Evolutionary conservation across 768 basidiomycete genomes (phyloP).

Genomic region (Kwoniella sp.): DNA sequence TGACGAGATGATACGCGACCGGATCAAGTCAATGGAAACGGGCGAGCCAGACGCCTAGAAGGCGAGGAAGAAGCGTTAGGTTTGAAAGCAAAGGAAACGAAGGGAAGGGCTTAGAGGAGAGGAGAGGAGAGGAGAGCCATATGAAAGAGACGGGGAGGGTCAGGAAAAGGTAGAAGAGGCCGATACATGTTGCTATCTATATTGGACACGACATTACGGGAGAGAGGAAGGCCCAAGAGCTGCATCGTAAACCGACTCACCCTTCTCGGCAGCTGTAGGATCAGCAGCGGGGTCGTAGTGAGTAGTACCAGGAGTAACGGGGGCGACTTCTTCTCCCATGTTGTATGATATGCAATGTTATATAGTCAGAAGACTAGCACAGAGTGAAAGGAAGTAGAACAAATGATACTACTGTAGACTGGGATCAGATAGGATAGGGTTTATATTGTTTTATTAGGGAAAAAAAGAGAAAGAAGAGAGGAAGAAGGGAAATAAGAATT

Average conservation of each 20-base stretch:
- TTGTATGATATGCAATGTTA: not conserved
- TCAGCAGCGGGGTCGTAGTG: slow-evolving; percentile 7
- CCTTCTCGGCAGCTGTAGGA: slow-evolving; percentile 13
- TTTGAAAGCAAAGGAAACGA: too few relatives aligned
- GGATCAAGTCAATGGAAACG: too few relatives aligned
- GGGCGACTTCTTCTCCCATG: not conserved
- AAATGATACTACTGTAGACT: not conserved
- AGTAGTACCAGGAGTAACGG: slow-evolving; percentile 1
- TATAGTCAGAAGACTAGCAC: not conserved
- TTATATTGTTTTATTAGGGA: not conserved
- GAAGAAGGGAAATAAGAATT: not conserved
- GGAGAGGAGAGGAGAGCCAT: too few relatives aligned
- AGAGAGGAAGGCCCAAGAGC: too few relatives aligned
- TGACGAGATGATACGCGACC: too few relatives aligned
- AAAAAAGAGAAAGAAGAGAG: slow-evolving; percentile 9
- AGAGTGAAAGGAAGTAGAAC: not conserved
- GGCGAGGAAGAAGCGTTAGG: too few relatives aligned
- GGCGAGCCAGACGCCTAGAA: too few relatives aligned
- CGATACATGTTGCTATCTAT: too few relatives aligned
- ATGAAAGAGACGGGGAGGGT: too few relatives aligned
- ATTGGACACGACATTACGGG: too few relatives aligned
- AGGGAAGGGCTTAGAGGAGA: too few relatives aligned
- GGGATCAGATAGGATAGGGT: not conserved
- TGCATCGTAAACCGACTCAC: slow-evolving; percentile 6
- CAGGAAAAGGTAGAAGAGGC: not conserved